Base-by-base conservation (phyloP, 257 asterid species). In the Solanum appendiculatum region DNA sequence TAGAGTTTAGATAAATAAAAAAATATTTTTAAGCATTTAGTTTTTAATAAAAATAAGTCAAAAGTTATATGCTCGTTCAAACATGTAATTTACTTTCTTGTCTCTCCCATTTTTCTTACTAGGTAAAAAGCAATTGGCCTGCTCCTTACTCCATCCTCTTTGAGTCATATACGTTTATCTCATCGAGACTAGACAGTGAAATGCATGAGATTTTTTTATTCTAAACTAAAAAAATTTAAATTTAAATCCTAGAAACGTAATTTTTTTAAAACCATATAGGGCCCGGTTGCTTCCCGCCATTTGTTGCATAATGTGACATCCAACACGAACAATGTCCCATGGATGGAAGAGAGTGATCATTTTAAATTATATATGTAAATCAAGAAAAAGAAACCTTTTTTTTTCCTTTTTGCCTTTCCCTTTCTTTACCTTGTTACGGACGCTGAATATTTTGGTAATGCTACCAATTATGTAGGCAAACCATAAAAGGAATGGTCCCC, bases 401-500 rank as follows among this genome's bases (percentile, higher is more conserved):
- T 58, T 33, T 7, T 15, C 48, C 5, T 40, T 34, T 58, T 73
- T 9, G 20, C 12, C 13, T 20, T 37, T 13, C 5, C 31, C 5
- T 33, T 34, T 9, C 36, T 44, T 46, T 72, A 82, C 83, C 84
- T 78, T 20, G 56, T 33, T 78, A 5, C 13, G 18, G 60, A 66
- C 85, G 69, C 60, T 82, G n/a, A n/a, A 25, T 69, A 39, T 42
- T 46, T 46, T 66, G n/a, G 70, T 86, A 87, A 64, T 46, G 80
- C 27, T 37, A 25, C 78, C 64, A 42, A 33, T 72, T 83, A 7
- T 83, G 85, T 31, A 33, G 77, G 70, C 85, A 87, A 83, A 85
- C 85, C 37, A 29, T 15, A 48, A 20, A 81, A 48, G 34, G 75
- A n/a, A 48, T 21, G 86, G 86, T 69, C 89, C 89, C 46, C 89